Base-by-base conservation (phyloP, 1,284 basidiomycete genomes). In the Ustilago bromivora region DNA sequence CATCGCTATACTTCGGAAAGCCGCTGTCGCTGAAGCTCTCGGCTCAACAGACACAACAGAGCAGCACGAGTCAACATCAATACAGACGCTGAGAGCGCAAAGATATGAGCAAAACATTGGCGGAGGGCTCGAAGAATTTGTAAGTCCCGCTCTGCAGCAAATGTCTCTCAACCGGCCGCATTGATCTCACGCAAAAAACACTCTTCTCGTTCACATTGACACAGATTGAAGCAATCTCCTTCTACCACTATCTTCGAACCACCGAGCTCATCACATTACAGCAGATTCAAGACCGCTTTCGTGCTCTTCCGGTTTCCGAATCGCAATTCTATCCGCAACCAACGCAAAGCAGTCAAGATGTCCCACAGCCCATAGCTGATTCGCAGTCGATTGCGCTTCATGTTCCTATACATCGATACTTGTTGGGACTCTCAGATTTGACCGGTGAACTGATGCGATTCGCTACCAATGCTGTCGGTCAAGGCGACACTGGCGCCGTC, bases 371-470 rank as follows among this genome's bases (percentile, higher is more conserved):
- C 19, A 31, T 12, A 32, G 49, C 17, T 19, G 53, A 4, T 10
- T 35, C 15, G 10, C 56, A 11, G 28, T 13, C 52, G 4, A 19
- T 28, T 9, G 58, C 35, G 19, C 57, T 76, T 1, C 59, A 40
- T 28, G 46, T 84, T 28, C 89, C 93, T 2, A 85, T 90, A 32
- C 90, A 92, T 61, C 95, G 98, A 81, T 98, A 98, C 85, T 88
- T 98, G 15, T 90, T 98, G 2, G 96, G 96, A 15, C 88, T 98
- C 35, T 95, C 94, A 1, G 96, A 99, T 86, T 88, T 99, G 38
- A 97, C 95, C 0, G 96, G 96, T 49, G 96, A 98, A 87, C 90
- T 96, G n/a, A 98, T 98, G 96, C 90, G 96, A 41, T 93, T 92
- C 74, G 94, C 95, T 4, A 97, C 81, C 56, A 85, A 86, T 54